A percentile compares a stretch with the other conserved stretches of the same genome.
These are phyloP conservation scores for Cyclotella atomus DNA, from an alignment of 108 stramenopile species.

Conservation along the genomic window DNA sequence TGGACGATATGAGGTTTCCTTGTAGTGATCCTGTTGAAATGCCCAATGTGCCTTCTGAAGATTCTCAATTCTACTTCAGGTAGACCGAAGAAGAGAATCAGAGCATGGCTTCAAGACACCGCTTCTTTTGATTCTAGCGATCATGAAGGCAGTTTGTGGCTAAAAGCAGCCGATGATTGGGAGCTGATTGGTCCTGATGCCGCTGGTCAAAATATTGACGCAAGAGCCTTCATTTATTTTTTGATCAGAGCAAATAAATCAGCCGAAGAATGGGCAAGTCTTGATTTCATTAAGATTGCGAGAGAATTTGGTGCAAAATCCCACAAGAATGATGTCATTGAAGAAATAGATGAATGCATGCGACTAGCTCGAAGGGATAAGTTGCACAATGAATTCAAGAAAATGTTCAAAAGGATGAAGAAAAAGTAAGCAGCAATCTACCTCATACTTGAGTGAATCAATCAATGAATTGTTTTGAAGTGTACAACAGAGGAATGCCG, in stretches of 20 bases:
- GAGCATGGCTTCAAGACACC: not conserved
- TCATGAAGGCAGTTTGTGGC: conserved; percentile 3
- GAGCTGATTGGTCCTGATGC: conserved; percentile 6
- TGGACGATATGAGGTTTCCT: not conserved
- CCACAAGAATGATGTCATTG: not conserved
- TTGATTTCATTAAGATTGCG: conserved; percentile 1
- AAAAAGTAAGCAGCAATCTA: not conserved
- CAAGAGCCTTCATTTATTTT: conserved; percentile 9
- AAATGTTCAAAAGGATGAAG: not conserved
- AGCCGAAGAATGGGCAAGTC: conserved; percentile 3
- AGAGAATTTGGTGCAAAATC: not conserved
- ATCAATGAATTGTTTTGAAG: no score
- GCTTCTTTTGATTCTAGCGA: no score
- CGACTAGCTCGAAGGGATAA: conserved; percentile 1
- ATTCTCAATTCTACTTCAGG: no score
- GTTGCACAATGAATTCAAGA: not conserved
- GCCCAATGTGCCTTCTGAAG: no score
- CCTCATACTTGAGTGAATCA: no score
- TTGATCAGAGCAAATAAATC: not conserved
- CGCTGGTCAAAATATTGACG: not conserved
- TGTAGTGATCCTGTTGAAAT: no score
- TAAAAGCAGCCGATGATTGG: conserved; percentile 8
- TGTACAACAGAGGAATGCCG: no score
- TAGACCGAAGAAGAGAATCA: no score
- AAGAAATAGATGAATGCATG: conserved; percentile 9